These are phyloP conservation scores for Capronia americana DNA, from an alignment of 2,329 filamentous ascomycete species.

Conservation along the genomic window DNA sequence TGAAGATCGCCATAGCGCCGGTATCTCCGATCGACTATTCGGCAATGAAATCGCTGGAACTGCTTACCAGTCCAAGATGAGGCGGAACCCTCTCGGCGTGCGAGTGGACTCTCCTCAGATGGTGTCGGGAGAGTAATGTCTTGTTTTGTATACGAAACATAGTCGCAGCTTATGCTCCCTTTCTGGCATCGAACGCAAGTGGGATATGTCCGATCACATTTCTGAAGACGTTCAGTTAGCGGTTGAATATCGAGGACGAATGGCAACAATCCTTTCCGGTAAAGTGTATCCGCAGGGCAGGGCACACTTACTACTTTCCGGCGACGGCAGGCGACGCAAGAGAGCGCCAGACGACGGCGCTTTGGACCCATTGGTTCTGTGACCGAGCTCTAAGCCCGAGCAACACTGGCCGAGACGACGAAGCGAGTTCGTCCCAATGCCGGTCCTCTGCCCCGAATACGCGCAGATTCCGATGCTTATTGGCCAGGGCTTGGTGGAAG, in stretches of 20 bases:
- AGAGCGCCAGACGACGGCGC: conserved; percentile 38
- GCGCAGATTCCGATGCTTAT: background rate
- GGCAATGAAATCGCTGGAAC: background rate
- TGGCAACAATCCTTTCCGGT: background rate
- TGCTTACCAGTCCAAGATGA: conserved; percentile 30
- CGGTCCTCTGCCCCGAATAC: background rate
- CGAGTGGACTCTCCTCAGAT: conserved; percentile 28
- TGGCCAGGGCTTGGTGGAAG: background rate
- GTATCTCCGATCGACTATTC: background rate
- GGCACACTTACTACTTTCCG: conserved; percentile 33
- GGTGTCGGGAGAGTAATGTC: conserved; percentile 26
- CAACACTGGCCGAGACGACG: background rate
- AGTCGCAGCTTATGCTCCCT: conserved; percentile 37
- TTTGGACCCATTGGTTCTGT: conserved; percentile 36
- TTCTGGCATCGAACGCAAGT: conserved; percentile 40
- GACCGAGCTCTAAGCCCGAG: conserved; percentile 9
- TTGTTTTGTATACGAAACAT: conserved; percentile 37
- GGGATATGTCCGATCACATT: conserved; percentile 40
- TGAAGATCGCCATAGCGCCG: background rate
- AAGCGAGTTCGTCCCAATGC: background rate
- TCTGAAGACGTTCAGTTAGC: conserved; percentile 5
- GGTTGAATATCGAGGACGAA: background rate
- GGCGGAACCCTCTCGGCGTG: conserved; percentile 26
- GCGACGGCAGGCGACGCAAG: conserved; percentile 38
- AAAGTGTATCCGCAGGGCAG: background rate